These are phyloP conservation scores for Pterulicium gracile DNA, from an alignment of 1,284 basidiomycete genomes.

Conservation along the genomic window DNA sequence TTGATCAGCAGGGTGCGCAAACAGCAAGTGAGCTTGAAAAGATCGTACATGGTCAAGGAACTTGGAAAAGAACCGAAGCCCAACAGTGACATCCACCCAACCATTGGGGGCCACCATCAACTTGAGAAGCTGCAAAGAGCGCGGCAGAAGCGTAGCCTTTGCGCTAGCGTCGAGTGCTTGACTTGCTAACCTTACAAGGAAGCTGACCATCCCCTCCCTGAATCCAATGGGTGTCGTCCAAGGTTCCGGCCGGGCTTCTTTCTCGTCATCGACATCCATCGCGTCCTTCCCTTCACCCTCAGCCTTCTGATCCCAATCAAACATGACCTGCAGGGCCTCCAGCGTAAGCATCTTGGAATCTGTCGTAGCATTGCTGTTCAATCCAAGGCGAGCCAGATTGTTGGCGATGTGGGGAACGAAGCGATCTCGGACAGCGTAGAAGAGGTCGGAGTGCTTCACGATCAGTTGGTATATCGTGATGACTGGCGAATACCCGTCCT, in stretches of 20 bases:
- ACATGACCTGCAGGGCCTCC: conserved; percentile 80
- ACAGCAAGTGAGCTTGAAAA: conserved; percentile 1
- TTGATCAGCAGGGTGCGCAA: not conserved
- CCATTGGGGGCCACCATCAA: conserved; percentile 74
- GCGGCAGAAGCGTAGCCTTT: conserved; percentile 56
- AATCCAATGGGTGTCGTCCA: conserved; percentile 78
- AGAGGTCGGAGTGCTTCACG: conserved; percentile 84
- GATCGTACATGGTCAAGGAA: conserved; percentile 66
- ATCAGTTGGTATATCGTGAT: conserved; percentile 89
- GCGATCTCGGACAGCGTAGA: conserved; percentile 87
- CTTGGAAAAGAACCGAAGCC: conserved; percentile 81
- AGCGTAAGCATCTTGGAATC: conserved; percentile 80
- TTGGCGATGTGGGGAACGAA: conserved; percentile 97
- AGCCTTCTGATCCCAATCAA: conserved; percentile 76
- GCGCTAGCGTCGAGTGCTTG: conserved; percentile 60
- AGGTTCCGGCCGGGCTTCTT: conserved; percentile 13
- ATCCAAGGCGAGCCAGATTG: conserved; percentile 80
- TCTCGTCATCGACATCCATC: conserved; percentile 14
- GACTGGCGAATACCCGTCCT: conserved; percentile 85
- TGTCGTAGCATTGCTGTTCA: conserved; percentile 61
- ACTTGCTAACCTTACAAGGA: conserved; percentile 84
- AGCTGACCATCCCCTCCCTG: conserved; percentile 87
- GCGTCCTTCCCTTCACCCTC: conserved; percentile 18
- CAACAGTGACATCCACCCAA: conserved; percentile 92
- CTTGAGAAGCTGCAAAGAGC: conserved; percentile 76